Percentiles rank a stretch among this genome's conserved stretches.
Evolutionary conservation across 257 asterid species (phyloP).

Genomic region (Anisodus tanguticus): DNA sequence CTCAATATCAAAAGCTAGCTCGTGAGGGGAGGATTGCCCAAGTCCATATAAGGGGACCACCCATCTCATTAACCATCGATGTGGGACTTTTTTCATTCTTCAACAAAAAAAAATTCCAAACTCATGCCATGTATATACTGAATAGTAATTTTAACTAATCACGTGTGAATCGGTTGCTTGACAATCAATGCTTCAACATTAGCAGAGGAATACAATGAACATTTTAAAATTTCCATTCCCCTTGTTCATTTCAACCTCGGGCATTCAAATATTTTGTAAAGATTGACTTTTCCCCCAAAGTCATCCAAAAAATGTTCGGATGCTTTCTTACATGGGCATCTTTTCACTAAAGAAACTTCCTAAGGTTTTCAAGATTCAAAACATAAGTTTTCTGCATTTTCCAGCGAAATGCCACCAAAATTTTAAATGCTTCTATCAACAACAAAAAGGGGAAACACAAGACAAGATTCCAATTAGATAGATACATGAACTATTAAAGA

Average conservation of each 20-base stretch:
- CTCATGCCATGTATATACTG: background rate
- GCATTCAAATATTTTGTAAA: background rate
- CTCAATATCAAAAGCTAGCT: too few species aligned
- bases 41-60: too few species aligned
- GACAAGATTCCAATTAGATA: background rate
- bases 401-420: background rate
- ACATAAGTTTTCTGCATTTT: constrained; percentile 10
- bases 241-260: constrained; percentile 9
- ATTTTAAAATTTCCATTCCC: background rate
- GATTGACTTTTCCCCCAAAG: background rate
- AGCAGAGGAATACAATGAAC: background rate
- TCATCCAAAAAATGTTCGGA: background rate
- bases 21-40: too few species aligned
- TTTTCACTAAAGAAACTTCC: background rate
- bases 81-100: too few species aligned
- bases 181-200: background rate
- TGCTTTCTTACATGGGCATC: background rate
- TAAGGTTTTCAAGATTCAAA: background rate
- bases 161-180: background rate
- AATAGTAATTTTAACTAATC: background rate
- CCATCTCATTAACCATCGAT: too few species aligned
- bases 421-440: background rate
- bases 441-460: constrained; percentile 6
- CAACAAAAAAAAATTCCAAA: background rate
- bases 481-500: background rate